These are phyloP conservation scores for Talaromyces rugulosus DNA, from an alignment of 2,329 filamentous ascomycete genomes.

Conservation along the genomic window DNA sequence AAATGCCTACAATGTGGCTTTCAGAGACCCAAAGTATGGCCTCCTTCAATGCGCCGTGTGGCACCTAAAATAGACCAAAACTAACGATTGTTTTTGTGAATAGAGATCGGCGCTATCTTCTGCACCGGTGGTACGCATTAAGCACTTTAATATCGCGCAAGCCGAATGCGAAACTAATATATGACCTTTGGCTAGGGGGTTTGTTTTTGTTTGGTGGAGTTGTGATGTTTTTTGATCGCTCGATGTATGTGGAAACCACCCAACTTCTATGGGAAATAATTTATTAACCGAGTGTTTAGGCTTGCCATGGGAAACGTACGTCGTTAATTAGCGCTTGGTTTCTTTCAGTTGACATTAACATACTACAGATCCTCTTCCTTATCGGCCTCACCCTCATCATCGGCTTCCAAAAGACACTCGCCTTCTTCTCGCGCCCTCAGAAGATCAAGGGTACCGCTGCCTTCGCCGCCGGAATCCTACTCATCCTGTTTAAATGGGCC, in stretches of 20 bases:
- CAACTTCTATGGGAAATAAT: background rate
- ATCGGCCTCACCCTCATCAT: slow-evolving; percentile 96
- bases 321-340: slow-evolving; percentile 12
- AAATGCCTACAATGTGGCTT: slow-evolving; percentile 90
- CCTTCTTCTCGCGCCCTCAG: slow-evolving; percentile 91
- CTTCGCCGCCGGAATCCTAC: slow-evolving; percentile 74
- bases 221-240: slow-evolving; percentile 94
- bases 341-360: background rate
- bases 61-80: background rate
- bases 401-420: slow-evolving; percentile 80
- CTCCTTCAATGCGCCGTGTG: background rate
- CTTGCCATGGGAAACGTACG: slow-evolving; percentile 95
- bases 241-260: slow-evolving; percentile 62
- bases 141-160: background rate
- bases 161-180: background rate
- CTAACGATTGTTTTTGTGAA: slow-evolving; percentile 10
- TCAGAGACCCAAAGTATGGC: slow-evolving; percentile 83
- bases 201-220: slow-evolving; percentile 94
- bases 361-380: slow-evolving; percentile 82
- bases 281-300: slow-evolving; percentile 45
- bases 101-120: slow-evolving; percentile 96
- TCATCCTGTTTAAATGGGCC: slow-evolving; percentile 89
- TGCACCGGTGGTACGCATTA: slow-evolving; percentile 82
- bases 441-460: slow-evolving; percentile 89
- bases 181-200: slow-evolving; percentile 57